Evolutionary conservation across 1,139 yeast species (phyloP).

Genomic region (Candida mesenterica): DNA sequence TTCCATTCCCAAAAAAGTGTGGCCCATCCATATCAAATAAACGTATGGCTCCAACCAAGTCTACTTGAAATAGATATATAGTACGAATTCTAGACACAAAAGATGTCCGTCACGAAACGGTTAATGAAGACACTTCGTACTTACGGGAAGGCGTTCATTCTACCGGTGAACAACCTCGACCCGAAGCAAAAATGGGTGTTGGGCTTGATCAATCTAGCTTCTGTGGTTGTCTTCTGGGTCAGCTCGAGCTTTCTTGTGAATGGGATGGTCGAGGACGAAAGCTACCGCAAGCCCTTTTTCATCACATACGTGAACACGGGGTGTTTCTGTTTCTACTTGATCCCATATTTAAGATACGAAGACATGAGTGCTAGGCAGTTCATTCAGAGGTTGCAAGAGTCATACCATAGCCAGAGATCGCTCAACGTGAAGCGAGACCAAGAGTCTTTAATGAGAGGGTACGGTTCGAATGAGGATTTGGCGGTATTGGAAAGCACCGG

Average conservation of each 20-base stretch:
- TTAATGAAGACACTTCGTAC: slow-evolving; percentile 7
- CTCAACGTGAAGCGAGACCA: slow-evolving; percentile 7
- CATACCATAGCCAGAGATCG: slow-evolving; percentile 16
- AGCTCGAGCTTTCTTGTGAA: slow-evolving; percentile 78
- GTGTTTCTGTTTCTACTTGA: slow-evolving; percentile 71
- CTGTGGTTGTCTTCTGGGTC: slow-evolving; percentile 87
- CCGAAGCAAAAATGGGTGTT: slow-evolving; percentile 60
- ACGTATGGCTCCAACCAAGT: too few relatives aligned
- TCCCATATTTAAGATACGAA: slow-evolving; percentile 52
- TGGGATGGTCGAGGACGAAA: slow-evolving; percentile 63
- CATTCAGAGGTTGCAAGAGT: slow-evolving; percentile 19
- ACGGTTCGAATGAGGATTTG: slow-evolving; percentile 25
- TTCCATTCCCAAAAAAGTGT: background rate
- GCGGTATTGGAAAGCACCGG: slow-evolving; percentile 17
- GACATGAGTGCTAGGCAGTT: slow-evolving; percentile 23
- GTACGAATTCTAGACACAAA: background rate
- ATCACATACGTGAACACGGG: slow-evolving; percentile 90
- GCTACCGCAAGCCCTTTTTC: slow-evolving; percentile 87
- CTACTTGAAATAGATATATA: too few relatives aligned
- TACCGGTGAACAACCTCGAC: slow-evolving; percentile 20
- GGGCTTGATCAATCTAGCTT: slow-evolving; percentile 68
- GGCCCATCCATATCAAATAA: too few relatives aligned
- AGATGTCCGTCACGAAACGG: background rate
- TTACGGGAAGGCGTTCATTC: slow-evolving; percentile 15
- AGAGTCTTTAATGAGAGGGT: slow-evolving; percentile 12